Evolutionary conservation across 139 green algal species (phyloP).

Genomic region (Chlamydomonas sp.): DNA sequence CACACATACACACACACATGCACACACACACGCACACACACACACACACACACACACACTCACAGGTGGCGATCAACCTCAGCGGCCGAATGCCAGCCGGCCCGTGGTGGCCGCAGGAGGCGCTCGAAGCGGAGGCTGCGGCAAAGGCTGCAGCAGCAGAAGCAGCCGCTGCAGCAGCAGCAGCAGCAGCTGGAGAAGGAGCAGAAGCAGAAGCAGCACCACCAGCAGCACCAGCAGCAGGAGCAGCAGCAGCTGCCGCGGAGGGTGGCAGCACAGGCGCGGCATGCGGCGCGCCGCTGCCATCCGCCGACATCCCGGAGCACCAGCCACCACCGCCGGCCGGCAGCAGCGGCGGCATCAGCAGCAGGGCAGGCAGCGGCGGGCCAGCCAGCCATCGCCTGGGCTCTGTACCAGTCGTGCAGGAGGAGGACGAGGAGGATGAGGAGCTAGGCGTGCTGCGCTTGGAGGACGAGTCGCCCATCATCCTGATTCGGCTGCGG

Average conservation of each 20-base stretch:
- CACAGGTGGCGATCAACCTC: neutral
- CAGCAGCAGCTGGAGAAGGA: neutral
- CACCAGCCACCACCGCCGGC: too few species aligned
- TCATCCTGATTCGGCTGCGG: neutral
- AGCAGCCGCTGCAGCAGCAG: too few species aligned
- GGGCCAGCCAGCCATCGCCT: too few species aligned
- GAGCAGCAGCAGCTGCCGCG: too few species aligned
- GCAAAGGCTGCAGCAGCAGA: neutral
- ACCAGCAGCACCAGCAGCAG: neutral
- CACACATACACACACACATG: too few species aligned
- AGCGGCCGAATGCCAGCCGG: neutral
- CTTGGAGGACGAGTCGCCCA: conserved; percentile 5
- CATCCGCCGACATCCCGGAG: too few species aligned
- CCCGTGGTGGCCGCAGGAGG: conserved; percentile 4
- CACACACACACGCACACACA: too few species aligned
- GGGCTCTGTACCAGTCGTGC: neutral
- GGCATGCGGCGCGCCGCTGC: too few species aligned
- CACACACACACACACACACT: too few species aligned
- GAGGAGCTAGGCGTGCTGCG: neutral
- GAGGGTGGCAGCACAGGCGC: neutral
- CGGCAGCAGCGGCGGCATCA: neutral
- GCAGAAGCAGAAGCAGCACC: neutral
- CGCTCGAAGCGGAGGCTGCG: neutral
- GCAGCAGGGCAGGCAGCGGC: neutral
- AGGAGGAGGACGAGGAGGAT: neutral